A percentile compares a stretch with the other conserved stretches of the same genome.
Conservation (phyloP, 75 land plant genomes). For the Picea sitchensis region DNA sequence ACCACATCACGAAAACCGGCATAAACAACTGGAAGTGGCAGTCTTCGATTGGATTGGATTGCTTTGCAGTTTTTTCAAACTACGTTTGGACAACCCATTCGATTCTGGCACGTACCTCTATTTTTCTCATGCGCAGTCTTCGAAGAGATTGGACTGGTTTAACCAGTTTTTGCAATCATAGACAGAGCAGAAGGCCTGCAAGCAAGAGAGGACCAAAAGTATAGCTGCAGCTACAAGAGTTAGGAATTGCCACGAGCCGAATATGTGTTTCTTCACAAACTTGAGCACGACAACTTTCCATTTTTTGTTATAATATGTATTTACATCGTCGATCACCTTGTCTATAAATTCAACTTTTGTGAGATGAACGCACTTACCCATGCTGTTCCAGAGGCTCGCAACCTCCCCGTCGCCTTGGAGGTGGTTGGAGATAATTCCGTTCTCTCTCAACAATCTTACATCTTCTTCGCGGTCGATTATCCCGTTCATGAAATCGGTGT, state of each 20-base stretch:
- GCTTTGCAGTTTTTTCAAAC: no score
- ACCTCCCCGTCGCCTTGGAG: slow-evolving; percentile 55
- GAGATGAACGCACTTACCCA: slow-evolving; percentile 41
- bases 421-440: slow-evolving; percentile 29
- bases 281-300: slow-evolving; percentile 29
- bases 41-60: no score
- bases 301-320: slow-evolving; percentile 21
- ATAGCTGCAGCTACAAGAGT: slow-evolving; percentile 22
- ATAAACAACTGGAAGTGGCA: no score
- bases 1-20: no score
- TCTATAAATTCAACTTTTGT: slow-evolving; percentile 38
- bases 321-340: slow-evolving; percentile 44
- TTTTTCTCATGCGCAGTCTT: no score
- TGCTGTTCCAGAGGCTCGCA: slow-evolving; percentile 50
- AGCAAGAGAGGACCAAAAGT: slow-evolving; percentile 24
- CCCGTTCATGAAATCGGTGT: slow-evolving; percentile 62
- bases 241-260: slow-evolving; percentile 31
- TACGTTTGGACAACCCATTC: no score
- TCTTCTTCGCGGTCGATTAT: slow-evolving; percentile 56
- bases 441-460: slow-evolving; percentile 37
- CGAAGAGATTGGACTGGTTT: neutral
- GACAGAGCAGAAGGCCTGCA: slow-evolving; percentile 39
- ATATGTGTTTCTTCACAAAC: slow-evolving; percentile 24
- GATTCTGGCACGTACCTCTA: no score
- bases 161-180: slow-evolving; percentile 16